Conservation (phyloP, 2,329 filamentous ascomycete genomes). For the Anisogramma anomala region DNA sequence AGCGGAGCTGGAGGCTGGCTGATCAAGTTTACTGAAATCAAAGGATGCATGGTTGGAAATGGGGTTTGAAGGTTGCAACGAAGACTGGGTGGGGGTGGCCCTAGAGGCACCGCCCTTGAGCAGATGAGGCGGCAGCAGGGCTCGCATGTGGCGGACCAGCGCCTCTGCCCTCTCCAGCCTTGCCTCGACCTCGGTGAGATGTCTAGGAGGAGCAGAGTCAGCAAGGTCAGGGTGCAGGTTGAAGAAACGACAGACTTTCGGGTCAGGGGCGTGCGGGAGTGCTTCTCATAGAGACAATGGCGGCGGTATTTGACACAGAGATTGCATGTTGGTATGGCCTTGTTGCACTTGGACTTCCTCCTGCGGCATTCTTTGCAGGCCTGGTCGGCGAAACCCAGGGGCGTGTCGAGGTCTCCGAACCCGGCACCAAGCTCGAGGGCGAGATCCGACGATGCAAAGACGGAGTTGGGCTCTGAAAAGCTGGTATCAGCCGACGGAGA, state of each 20-base stretch:
- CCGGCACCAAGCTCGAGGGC: slow-evolving; percentile 13
- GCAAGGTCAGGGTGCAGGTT: neutral
- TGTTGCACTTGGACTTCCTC: slow-evolving; percentile 29
- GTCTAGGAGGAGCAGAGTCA: slow-evolving; percentile 18
- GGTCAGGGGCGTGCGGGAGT: slow-evolving; percentile 35
- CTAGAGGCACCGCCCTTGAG: slow-evolving; percentile 12
- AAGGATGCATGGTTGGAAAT: slow-evolving; percentile 11
- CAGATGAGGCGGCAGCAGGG: slow-evolving; percentile 19
- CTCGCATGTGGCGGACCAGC: slow-evolving; percentile 22
- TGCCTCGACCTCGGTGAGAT: slow-evolving; percentile 33
- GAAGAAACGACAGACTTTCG: slow-evolving; percentile 25
- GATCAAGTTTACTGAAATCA: slow-evolving; percentile 13
- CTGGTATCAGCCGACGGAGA: slow-evolving; percentile 9
- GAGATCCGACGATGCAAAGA: slow-evolving; percentile 2
- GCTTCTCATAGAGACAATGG: slow-evolving; percentile 37
- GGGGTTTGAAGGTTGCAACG: slow-evolving; percentile 5
- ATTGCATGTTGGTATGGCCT: slow-evolving; percentile 26
- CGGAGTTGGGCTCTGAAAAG: slow-evolving; percentile 8
- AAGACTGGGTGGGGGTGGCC: neutral
- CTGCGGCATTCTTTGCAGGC: slow-evolving; percentile 31
- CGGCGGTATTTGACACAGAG: slow-evolving; percentile 32
- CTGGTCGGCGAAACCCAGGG: slow-evolving; percentile 21
- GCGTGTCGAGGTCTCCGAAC: slow-evolving; percentile 14
- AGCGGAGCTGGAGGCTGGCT: slow-evolving; percentile 5
- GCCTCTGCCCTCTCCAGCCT: slow-evolving; percentile 27